Conservation (phyloP, 164 flowering plant genomes). For the Chloranthus sessilifolius region DNA sequence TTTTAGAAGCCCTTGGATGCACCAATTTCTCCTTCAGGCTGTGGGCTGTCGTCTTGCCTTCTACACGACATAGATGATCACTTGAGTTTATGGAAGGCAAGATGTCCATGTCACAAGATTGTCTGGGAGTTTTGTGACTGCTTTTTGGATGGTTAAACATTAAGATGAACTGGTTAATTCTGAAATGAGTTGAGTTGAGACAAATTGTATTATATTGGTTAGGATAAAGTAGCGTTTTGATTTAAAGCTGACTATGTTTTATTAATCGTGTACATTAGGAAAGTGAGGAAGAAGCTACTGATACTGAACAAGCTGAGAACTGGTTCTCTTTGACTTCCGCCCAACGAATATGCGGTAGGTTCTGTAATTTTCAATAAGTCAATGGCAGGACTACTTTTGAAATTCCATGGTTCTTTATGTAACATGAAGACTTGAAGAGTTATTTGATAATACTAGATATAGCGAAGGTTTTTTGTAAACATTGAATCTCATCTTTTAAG, state of each 20-base stretch:
- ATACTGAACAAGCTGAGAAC: constrained; percentile 98
- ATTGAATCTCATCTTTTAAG: no score
- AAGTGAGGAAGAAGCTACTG: constrained; percentile 96
- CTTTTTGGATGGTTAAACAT: constrained; percentile 3
- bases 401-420: background rate
- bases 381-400: background rate
- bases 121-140: no score
- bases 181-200: background rate
- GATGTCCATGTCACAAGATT: no score
- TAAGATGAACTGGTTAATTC: constrained; percentile 3
- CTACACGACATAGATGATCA: no score
- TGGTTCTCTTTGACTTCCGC: constrained; percentile 99
- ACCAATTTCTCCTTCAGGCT: no score
- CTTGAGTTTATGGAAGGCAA: no score
- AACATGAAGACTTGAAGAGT: no score
- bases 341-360: constrained; percentile 91
- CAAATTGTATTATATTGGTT: background rate
- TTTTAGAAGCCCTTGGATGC: no score
- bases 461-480: no score
- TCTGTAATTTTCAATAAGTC: background rate
- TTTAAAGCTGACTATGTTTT: constrained; percentile 10
- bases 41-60: no score
- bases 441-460: no score
- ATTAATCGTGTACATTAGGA: constrained; percentile 42
- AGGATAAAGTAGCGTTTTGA: no score